A percentile compares a stretch with the other conserved stretches of the same genome.
These are phyloP conservation scores for Talaromyces trachyspermus DNA, from an alignment of 495 filamentous ascomycete species.

Conservation along the genomic window DNA sequence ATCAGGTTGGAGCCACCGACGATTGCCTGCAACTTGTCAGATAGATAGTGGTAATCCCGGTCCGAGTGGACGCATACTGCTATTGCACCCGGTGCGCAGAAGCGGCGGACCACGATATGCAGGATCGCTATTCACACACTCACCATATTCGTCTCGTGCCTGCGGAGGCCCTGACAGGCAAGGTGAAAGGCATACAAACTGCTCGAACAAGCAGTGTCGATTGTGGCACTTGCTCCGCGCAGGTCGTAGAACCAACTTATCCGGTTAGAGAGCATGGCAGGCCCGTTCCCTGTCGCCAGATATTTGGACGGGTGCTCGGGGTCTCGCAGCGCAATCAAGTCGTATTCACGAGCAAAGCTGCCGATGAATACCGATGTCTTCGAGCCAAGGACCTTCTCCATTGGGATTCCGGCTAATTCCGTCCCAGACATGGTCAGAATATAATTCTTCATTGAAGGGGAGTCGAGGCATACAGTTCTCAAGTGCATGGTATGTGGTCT, in stretches of 20 bases:
- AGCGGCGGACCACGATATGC: too few species aligned
- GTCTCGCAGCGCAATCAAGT: slow-evolving; percentile 2
- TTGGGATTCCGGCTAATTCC: slow-evolving; percentile 37
- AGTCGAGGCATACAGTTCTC: slow-evolving; percentile 35
- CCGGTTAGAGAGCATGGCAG: slow-evolving; percentile 28
- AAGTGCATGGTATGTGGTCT: slow-evolving; percentile 49
- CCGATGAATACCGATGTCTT: slow-evolving; percentile 19
- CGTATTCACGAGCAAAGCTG: neutral
- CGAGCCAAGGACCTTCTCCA: slow-evolving; percentile 15
- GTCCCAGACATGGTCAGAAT: slow-evolving; percentile 14
- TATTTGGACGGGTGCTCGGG: neutral
- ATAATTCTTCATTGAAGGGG: too few species aligned
- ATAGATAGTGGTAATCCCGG: neutral
- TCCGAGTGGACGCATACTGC: too few species aligned
- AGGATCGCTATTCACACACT: too few species aligned
- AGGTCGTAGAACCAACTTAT: slow-evolving; percentile 40
- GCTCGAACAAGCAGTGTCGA: slow-evolving; percentile 38
- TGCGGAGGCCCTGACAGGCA: slow-evolving; percentile 30
- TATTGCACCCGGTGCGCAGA: too few species aligned
- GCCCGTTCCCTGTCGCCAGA: slow-evolving; percentile 7
- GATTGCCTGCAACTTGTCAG: slow-evolving; percentile 12
- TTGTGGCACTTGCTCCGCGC: slow-evolving; percentile 29
- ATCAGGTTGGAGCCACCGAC: slow-evolving; percentile 27
- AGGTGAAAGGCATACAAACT: slow-evolving; percentile 29
- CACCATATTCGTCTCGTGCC: slow-evolving; percentile 20